Conservation (phyloP, 2,329 filamentous ascomycete species). For the Aureobasidium sp. region DNA sequence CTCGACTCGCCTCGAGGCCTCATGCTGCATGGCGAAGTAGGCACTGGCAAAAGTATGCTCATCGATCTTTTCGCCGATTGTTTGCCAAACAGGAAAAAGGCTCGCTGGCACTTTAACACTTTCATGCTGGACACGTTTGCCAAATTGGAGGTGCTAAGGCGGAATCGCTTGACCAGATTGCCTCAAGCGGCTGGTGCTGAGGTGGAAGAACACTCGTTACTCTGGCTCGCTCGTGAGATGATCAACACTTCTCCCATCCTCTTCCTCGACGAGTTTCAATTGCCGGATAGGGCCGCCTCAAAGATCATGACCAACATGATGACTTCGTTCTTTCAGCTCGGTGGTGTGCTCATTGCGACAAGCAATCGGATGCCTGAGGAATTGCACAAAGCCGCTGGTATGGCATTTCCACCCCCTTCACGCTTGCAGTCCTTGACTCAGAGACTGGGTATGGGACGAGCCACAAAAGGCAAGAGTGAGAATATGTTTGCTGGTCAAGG, state of each 20-base stretch:
- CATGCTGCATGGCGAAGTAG: slow-evolving; percentile 74
- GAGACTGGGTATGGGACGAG: slow-evolving; percentile 37
- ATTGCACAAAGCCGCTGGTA: slow-evolving; percentile 65
- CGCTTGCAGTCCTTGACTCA: slow-evolving; percentile 46
- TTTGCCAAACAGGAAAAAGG: slow-evolving; percentile 65
- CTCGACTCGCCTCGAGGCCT: slow-evolving; percentile 67
- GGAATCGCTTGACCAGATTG: slow-evolving; percentile 25
- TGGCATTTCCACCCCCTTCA: slow-evolving; percentile 54
- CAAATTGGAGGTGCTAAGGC: slow-evolving; percentile 60
- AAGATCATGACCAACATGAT: slow-evolving; percentile 76
- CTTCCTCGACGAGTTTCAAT: slow-evolving; percentile 77
- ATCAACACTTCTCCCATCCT: slow-evolving; percentile 68
- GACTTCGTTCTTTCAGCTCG: slow-evolving; percentile 73
- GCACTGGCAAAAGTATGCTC: slow-evolving; percentile 80
- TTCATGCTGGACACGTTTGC: slow-evolving; percentile 77
- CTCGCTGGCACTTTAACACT: slow-evolving; percentile 75
- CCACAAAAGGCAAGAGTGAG: slow-evolving; percentile 33
- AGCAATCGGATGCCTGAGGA: slow-evolving; percentile 82
- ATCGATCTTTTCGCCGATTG: slow-evolving; percentile 73
- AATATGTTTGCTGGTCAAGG: slow-evolving; percentile 55
- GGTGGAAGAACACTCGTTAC: slow-evolving; percentile 57
- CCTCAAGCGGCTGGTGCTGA: slow-evolving; percentile 18
- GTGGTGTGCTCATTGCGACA: slow-evolving; percentile 71
- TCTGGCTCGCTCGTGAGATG: slow-evolving; percentile 70
- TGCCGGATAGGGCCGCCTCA: slow-evolving; percentile 68